Percentiles rank a stretch among this genome's conserved stretches.
phyloP scores from a whole-genome alignment of 2,329 filamentous ascomycete species.

The Pseudogymnoascus sp. region DNA sequence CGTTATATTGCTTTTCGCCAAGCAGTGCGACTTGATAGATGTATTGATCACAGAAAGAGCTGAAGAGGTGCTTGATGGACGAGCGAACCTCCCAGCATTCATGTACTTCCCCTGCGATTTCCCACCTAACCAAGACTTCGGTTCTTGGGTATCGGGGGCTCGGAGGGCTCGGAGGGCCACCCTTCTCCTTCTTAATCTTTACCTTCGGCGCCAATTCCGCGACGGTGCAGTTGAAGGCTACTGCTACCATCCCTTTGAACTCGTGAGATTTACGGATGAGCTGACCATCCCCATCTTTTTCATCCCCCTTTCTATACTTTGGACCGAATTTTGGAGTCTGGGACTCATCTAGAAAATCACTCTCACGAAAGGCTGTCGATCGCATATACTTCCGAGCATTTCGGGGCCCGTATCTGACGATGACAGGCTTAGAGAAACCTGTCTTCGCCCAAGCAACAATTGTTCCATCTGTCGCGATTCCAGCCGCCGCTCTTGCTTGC shows the following conservation, averaged over 20 bases:
- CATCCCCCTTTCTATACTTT: neutral
- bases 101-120: neutral
- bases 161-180: neutral
- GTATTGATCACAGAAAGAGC: conserved; percentile 5
- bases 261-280: neutral
- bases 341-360: neutral
- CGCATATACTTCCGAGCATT: conserved; percentile 12
- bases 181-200: neutral
- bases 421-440: conserved; percentile 1
- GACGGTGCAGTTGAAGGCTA: conserved; percentile 5
- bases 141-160: neutral
- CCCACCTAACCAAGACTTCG: conserved; percentile 11
- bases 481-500: neutral
- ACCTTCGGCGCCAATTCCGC: neutral
- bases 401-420: conserved; percentile 10
- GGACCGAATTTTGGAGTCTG: neutral
- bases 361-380: neutral
- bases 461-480: neutral
- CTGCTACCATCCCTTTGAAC: neutral
- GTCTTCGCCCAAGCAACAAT: conserved; percentile 8
- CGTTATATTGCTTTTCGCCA: neutral
- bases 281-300: neutral
- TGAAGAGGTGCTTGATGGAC: conserved; percentile 9
- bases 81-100: conserved; percentile 1
- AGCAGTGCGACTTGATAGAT: neutral